These are phyloP conservation scores for Whalleya microplaca DNA, from an alignment of 2,329 filamentous ascomycete genomes.

Conservation along the genomic window DNA sequence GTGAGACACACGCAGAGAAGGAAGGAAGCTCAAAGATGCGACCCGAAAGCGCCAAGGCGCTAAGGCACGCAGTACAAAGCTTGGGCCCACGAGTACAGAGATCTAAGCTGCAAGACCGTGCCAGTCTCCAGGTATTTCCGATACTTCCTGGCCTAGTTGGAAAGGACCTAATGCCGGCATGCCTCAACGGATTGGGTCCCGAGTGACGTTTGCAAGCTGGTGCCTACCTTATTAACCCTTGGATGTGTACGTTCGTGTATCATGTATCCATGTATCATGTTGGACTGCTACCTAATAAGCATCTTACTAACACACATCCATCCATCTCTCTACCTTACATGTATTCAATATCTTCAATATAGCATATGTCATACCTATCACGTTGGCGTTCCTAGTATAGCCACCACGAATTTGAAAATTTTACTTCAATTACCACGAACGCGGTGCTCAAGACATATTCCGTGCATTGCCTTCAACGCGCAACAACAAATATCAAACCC, in stretches of 20 bases:
- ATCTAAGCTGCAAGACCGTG: neutral
- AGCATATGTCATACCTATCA: too few species aligned
- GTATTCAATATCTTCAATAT: too few species aligned
- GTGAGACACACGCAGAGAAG: neutral
- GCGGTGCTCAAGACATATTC: too few species aligned
- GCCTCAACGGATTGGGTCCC: slow-evolving; percentile 13
- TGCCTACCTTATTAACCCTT: slow-evolving; percentile 34
- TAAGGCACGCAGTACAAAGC: slow-evolving; percentile 21
- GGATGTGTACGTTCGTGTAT: neutral
- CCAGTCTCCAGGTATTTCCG: slow-evolving; percentile 7
- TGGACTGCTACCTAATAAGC: too few species aligned
- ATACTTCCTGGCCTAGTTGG: slow-evolving; percentile 13
- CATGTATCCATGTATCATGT: too few species aligned
- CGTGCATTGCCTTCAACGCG: too few species aligned
- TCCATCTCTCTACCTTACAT: too few species aligned
- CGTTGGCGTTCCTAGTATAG: too few species aligned
- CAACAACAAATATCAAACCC: too few species aligned
- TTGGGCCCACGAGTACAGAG: slow-evolving; percentile 16
- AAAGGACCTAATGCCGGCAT: slow-evolving; percentile 25
- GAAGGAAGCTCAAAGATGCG: slow-evolving; percentile 20
- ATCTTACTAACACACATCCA: too few species aligned
- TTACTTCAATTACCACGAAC: too few species aligned
- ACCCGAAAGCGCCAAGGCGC: slow-evolving; percentile 16
- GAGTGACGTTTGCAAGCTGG: slow-evolving; percentile 40
- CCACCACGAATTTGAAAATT: too few species aligned